phyloP scores from a whole-genome alignment of 495 filamentous ascomycete genomes.

The Lichenothelia convexa region DNA sequence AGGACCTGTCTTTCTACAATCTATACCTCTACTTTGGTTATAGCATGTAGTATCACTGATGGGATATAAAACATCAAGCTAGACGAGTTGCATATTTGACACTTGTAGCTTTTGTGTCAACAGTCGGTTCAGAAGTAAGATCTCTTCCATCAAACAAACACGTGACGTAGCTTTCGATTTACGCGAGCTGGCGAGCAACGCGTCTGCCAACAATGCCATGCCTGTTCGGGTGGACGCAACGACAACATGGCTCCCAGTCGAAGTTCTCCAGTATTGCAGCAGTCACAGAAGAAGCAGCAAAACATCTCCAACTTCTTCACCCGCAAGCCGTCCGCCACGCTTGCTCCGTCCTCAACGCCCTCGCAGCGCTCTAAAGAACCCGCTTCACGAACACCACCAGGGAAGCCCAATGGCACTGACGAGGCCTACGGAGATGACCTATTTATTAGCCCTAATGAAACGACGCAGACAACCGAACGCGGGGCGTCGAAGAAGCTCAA shows the following conservation, averaged over 20 bases:
- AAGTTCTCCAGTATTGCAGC: background rate
- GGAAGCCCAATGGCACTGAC: background rate
- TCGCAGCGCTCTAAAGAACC: background rate
- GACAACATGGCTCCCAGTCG: background rate
- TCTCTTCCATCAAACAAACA: too few relatives aligned
- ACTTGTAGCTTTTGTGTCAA: too few relatives aligned
- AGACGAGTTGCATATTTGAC: too few relatives aligned
- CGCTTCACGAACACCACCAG: background rate
- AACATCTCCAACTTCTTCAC: slow-evolving; percentile 80
- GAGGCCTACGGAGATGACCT: slow-evolving; percentile 4
- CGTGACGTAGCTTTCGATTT: too few relatives aligned
- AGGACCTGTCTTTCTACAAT: too few relatives aligned
- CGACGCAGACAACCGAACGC: background rate
- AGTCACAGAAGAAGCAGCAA: slow-evolving; percentile 48
- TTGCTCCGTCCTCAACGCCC: slow-evolving; percentile 7
- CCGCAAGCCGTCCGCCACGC: slow-evolving; percentile 30
- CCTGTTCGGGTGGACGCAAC: too few relatives aligned
- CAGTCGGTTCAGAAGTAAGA: too few relatives aligned
- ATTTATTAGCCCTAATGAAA: slow-evolving; percentile 10
- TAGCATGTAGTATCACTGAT: too few relatives aligned
- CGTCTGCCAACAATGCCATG: too few relatives aligned
- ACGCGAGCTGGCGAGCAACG: too few relatives aligned
- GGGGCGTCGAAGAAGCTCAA: slow-evolving; percentile 6
- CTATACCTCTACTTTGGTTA: too few relatives aligned
- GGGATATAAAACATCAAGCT: too few relatives aligned